Conservation (phyloP, 495 filamentous ascomycete genomes). For the Hyphodiscus hymeniophilus region DNA sequence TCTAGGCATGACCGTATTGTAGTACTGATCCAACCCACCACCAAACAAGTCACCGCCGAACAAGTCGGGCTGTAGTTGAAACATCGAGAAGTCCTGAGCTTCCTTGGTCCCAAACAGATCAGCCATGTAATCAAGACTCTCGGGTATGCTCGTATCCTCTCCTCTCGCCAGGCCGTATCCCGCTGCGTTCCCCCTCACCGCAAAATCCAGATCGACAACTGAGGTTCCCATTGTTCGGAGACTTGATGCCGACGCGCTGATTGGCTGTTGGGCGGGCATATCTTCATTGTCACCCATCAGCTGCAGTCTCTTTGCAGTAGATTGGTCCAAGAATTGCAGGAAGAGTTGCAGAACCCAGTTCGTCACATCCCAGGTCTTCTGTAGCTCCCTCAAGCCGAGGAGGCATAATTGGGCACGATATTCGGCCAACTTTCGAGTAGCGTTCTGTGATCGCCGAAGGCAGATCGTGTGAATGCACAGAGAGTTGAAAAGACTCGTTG, state of each 20-base stretch:
- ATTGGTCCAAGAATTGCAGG: constrained; percentile 36
- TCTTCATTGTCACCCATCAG: constrained; percentile 1
- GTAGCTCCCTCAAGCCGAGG: constrained; percentile 36
- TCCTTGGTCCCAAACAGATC: constrained; percentile 4
- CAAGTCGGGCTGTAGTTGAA: constrained; percentile 8
- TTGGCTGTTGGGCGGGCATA: neutral
- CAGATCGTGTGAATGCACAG: constrained; percentile 41
- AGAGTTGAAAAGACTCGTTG: constrained; percentile 38
- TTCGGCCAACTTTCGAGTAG: constrained; percentile 35
- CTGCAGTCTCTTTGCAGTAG: constrained; percentile 33
- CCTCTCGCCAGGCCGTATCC: neutral
- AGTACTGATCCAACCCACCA: constrained; percentile 6
- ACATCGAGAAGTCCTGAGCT: constrained; percentile 6
- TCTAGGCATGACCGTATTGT: neutral
- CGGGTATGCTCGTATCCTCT: neutral
- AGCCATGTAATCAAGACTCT: neutral
- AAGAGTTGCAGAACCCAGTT: constrained; percentile 40
- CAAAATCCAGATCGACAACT: neutral
- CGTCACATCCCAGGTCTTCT: constrained; percentile 40
- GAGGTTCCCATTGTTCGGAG: neutral
- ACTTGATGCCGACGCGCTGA: neutral
- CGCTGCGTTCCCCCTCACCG: neutral
- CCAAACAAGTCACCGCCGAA: constrained; percentile 2
- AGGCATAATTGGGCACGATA: constrained; percentile 39
- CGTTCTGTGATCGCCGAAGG: constrained; percentile 30